Conservation (phyloP, 352 stramenopile genomes). For the Globisporangium recalcitrans region DNA sequence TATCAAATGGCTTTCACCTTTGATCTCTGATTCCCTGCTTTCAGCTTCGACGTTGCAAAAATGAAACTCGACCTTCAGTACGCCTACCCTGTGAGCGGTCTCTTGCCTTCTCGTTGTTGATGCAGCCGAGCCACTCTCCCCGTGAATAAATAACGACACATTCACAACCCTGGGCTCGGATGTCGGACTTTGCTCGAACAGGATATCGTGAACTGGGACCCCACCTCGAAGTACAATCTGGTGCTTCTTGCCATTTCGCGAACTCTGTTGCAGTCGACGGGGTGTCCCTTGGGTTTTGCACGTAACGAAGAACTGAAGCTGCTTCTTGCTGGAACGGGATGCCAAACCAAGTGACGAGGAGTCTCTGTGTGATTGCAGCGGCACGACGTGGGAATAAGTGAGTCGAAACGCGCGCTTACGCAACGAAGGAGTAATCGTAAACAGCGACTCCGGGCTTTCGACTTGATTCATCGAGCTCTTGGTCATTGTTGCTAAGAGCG, state of each 20-base stretch:
- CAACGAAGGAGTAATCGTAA: constrained; percentile 44
- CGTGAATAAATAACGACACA: constrained; percentile 15
- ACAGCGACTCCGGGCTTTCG: constrained; percentile 15
- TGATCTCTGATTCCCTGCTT: constrained; percentile 1
- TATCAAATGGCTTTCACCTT: neutral
- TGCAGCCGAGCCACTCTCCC: neutral
- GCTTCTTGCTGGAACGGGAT: constrained; percentile 1
- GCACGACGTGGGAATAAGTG: constrained; percentile 32
- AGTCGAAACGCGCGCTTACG: constrained; percentile 38
- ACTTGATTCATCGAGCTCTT: neutral
- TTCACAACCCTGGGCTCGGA: constrained; percentile 14
- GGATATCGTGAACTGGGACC: constrained; percentile 9
- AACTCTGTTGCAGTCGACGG: constrained; percentile 9
- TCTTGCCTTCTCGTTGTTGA: constrained; percentile 1
- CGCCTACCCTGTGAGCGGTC: constrained; percentile 14
- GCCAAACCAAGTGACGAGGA: neutral
- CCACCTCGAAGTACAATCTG: constrained; percentile 17
- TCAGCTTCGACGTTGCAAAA: constrained; percentile 9
- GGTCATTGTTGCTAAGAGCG: constrained; percentile 7
- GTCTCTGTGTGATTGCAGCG: constrained; percentile 1
- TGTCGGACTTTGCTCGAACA: constrained; percentile 6
- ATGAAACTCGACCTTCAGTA: constrained; percentile 24
- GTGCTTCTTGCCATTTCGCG: constrained; percentile 4
- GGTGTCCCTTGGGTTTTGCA: constrained; percentile 23
- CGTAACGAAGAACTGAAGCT: constrained; percentile 22